Conservation (phyloP, 2,329 filamentous ascomycete species). For the Chaetothyriales sp. region DNA sequence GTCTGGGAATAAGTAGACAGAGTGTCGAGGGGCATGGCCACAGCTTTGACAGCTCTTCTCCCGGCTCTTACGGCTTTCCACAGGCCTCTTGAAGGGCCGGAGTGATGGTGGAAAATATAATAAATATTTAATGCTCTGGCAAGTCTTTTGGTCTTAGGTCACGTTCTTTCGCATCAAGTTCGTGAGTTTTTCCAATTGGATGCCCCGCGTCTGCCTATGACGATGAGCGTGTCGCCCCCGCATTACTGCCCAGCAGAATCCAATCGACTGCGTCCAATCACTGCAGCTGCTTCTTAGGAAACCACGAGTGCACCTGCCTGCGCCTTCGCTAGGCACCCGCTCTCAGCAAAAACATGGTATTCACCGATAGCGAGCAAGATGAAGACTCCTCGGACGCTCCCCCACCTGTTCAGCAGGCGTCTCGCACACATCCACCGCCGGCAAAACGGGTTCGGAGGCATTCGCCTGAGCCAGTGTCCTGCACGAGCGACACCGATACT, state of each 20-base stretch:
- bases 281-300: too few species aligned
- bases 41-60: too few species aligned
- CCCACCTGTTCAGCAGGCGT: conserved; percentile 2
- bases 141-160: background rate
- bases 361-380: conserved; percentile 13
- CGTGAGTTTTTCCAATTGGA: conserved; percentile 1
- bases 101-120: background rate
- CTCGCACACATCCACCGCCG: background rate
- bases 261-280: too few species aligned
- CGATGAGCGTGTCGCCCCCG: background rate
- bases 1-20: conserved; percentile 80
- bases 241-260: too few species aligned
- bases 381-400: conserved; percentile 7
- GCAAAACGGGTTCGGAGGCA: conserved; percentile 1
- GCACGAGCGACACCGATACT: background rate
- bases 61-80: too few species aligned
- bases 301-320: too few species aligned
- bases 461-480: background rate
- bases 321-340: background rate
- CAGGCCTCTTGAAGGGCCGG: background rate
- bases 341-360: conserved; percentile 5
- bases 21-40: conserved; percentile 81
- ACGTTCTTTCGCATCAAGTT: conserved; percentile 6
- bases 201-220: background rate
- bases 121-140: background rate